These are phyloP conservation scores for Euclidium syriacum DNA, from an alignment of 345 rosid species.

Conservation along the genomic window DNA sequence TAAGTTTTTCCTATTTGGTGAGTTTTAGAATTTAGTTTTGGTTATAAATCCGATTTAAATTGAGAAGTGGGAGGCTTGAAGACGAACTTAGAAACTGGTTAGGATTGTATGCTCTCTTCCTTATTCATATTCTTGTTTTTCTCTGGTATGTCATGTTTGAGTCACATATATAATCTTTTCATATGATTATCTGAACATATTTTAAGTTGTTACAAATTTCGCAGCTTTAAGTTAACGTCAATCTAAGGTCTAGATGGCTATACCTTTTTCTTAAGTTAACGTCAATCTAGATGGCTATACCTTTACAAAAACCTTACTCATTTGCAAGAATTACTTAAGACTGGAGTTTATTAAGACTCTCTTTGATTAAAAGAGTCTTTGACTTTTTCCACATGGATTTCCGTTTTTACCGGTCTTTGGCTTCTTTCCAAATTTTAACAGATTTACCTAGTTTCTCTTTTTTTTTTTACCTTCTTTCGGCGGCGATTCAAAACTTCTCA, in stretches of 20 bases:
- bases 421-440: no score
- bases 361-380: no score
- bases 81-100: neutral
- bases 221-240: neutral
- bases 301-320: no score
- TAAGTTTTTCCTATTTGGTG: constrained; percentile 16
- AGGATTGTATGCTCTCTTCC: constrained; percentile 16
- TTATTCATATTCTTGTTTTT: neutral
- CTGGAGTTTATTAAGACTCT: no score
- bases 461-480: no score
- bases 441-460: no score
- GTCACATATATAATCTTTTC: neutral
- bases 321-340: no score
- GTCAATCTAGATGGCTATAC: no score
- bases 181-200: neutral
- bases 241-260: neutral
- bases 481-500: no score
- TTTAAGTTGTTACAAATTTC: neutral
- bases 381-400: no score
- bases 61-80: neutral
- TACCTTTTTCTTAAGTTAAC: no score
- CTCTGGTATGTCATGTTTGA: neutral
- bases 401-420: no score
- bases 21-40: constrained; percentile 3
- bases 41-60: constrained; percentile 2